phyloP scores from a whole-genome alignment of 1,139 yeast genomes.

The Chernovozyma aurita region DNA sequence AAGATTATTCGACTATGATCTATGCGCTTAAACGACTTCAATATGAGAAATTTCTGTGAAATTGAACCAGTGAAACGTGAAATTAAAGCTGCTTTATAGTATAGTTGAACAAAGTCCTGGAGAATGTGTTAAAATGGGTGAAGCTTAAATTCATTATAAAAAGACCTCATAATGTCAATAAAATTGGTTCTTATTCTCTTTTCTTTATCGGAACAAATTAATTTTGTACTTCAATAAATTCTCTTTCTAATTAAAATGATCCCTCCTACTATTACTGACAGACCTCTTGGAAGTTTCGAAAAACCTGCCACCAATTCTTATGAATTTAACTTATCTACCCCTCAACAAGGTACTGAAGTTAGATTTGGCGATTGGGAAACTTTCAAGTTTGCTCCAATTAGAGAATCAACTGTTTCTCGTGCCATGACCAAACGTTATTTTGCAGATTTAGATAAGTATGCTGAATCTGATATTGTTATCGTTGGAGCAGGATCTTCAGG shows the following conservation, averaged over 20 bases:
- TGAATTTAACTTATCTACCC: slow-evolving; percentile 3
- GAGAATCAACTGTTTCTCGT: slow-evolving; percentile 78
- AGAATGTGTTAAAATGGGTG: too few species aligned
- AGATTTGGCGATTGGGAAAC: slow-evolving; percentile 58
- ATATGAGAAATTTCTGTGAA: slow-evolving; percentile 6
- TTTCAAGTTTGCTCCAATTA: slow-evolving; percentile 66
- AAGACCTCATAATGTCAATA: background rate
- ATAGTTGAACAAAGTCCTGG: too few species aligned
- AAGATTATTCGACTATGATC: background rate
- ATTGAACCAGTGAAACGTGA: background rate
- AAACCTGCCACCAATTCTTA: background rate
- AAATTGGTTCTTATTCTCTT: background rate
- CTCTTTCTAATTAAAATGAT: slow-evolving; percentile 28
- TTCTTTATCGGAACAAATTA: too few species aligned
- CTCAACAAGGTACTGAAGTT: slow-evolving; percentile 12
- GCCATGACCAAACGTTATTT: slow-evolving; percentile 80
- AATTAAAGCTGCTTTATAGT: too few species aligned
- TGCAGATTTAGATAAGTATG: slow-evolving; percentile 66
- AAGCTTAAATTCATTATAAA: too few species aligned
- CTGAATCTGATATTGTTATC: slow-evolving; percentile 71
- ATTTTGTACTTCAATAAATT: too few species aligned
- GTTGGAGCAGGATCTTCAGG: slow-evolving; percentile 83
- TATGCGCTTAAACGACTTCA: slow-evolving; percentile 8
- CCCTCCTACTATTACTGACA: slow-evolving; percentile 34
- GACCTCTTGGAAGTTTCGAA: slow-evolving; percentile 13